phyloP scores from a whole-genome alignment of 495 filamentous ascomycete genomes.

The Penicillium waksmanii region DNA sequence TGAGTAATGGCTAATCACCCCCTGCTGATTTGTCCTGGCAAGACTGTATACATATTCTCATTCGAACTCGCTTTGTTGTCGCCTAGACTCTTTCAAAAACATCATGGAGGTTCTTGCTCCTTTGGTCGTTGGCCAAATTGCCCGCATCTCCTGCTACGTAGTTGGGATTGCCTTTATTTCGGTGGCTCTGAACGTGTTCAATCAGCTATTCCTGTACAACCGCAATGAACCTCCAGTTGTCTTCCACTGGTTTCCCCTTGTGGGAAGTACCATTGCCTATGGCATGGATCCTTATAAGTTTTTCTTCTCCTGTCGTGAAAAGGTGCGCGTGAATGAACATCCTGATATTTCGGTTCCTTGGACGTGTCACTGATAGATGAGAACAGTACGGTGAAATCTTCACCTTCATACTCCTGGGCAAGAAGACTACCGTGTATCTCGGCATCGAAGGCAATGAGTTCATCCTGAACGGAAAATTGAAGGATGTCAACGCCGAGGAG shows the following conservation, averaged over 20 bases:
- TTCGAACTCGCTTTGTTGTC: neutral
- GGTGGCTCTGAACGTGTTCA: constrained; percentile 67
- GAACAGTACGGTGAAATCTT: constrained; percentile 76
- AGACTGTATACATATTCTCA: constrained; percentile 4
- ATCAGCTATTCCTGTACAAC: constrained; percentile 71
- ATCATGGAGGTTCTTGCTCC: constrained; percentile 29
- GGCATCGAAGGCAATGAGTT: constrained; percentile 84
- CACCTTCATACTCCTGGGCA: constrained; percentile 76
- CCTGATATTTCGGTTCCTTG: neutral
- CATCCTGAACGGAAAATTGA: constrained; percentile 82
- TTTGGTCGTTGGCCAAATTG: constrained; percentile 28
- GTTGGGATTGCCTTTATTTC: constrained; percentile 40
- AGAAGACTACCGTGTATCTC: constrained; percentile 75
- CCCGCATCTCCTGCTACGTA: constrained; percentile 29
- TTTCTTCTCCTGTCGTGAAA: constrained; percentile 68
- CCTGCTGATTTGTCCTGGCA: constrained; percentile 25
- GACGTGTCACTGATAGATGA: constrained; percentile 9
- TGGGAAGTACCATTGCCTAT: constrained; percentile 79
- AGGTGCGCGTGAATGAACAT: constrained; percentile 53
- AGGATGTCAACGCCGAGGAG: constrained; percentile 81
- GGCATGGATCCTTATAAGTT: constrained; percentile 84
- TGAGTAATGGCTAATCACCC: constrained; percentile 27
- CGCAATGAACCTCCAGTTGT: constrained; percentile 77
- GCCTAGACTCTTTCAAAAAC: neutral
- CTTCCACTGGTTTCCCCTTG: constrained; percentile 80